Evolutionary conservation across 2,329 filamentous ascomycete species (phyloP).

Genomic region (Alternaria consortialis): DNA sequence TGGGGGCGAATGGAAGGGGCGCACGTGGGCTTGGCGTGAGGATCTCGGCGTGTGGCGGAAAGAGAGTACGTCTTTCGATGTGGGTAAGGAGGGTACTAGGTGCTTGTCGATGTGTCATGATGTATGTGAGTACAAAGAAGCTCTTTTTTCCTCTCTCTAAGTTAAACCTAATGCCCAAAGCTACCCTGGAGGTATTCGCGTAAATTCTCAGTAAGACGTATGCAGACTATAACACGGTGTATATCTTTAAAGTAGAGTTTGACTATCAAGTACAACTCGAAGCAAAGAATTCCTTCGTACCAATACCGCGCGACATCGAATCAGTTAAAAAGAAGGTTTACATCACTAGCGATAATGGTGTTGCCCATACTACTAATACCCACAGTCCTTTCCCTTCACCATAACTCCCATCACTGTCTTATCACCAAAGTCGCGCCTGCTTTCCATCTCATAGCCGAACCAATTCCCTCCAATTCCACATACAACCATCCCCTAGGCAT

Average conservation of each 20-base stretch:
- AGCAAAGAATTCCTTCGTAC: background rate
- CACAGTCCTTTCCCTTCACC: background rate
- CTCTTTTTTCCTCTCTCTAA: background rate
- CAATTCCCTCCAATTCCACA: background rate
- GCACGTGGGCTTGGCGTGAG: background rate
- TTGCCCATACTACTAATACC: background rate
- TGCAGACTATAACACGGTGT: too few relatives aligned
- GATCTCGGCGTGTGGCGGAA: background rate
- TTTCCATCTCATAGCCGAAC: too few relatives aligned
- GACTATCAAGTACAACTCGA: background rate
- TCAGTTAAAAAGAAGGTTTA: too few relatives aligned
- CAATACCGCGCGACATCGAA: too few relatives aligned
- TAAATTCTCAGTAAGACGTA: too few relatives aligned
- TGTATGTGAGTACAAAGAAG: background rate
- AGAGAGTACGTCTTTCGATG: background rate
- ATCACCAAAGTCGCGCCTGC: too few relatives aligned
- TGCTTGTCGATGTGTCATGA: background rate
- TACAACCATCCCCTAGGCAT: background rate
- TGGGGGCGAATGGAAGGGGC: background rate
- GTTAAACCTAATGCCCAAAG: too few relatives aligned
- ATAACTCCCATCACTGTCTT: background rate
- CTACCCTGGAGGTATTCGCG: too few relatives aligned
- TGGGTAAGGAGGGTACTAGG: background rate
- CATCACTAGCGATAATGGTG: background rate
- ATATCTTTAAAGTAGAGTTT: too few relatives aligned